Evolutionary conservation across 306 rosid genomes (phyloP).

Genomic region (Ceratonia siliqua): DNA sequence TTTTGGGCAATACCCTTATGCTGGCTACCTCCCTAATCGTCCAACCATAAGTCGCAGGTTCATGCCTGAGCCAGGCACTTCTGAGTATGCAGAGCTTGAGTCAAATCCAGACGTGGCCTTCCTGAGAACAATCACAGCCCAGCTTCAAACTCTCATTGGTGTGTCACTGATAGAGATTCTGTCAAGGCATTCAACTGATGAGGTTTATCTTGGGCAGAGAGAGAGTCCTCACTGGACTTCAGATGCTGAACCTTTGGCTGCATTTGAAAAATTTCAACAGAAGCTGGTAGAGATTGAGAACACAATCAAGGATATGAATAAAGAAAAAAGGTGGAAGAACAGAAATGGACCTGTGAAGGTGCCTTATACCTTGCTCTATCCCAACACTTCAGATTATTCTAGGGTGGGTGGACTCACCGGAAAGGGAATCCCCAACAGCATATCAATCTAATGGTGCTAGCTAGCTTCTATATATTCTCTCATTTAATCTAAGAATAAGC

Average conservation of each 20-base stretch:
- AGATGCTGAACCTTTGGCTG: slow-evolving; percentile 57
- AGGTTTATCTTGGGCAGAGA: slow-evolving; percentile 85
- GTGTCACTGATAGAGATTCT: slow-evolving; percentile 78
- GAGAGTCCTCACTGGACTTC: slow-evolving; percentile 63
- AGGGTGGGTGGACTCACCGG: slow-evolving; percentile 82
- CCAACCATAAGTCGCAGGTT: slow-evolving; percentile 90
- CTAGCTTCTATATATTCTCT: neutral
- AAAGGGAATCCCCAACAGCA: slow-evolving; percentile 85
- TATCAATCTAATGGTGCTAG: slow-evolving; percentile 55
- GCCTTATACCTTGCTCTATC: slow-evolving; percentile 77
- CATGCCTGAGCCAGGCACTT: slow-evolving; percentile 89
- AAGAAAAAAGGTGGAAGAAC: slow-evolving; percentile 57
- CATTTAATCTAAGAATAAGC: neutral
- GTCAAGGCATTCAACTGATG: slow-evolving; percentile 85
- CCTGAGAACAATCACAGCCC: slow-evolving; percentile 82
- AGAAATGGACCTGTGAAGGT: slow-evolving; percentile 68
- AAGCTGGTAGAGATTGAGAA: slow-evolving; percentile 60
- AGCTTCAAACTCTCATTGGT: slow-evolving; percentile 80
- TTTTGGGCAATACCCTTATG: slow-evolving; percentile 93
- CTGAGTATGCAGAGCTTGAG: slow-evolving; percentile 67
- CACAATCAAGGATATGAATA: slow-evolving; percentile 57
- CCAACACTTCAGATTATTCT: slow-evolving; percentile 72
- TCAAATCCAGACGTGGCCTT: slow-evolving; percentile 64
- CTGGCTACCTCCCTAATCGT: slow-evolving; percentile 90
- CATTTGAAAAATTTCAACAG: slow-evolving; percentile 57